Base-by-base conservation (phyloP, 257 asterid species). In the Solanum habrochaites region DNA sequence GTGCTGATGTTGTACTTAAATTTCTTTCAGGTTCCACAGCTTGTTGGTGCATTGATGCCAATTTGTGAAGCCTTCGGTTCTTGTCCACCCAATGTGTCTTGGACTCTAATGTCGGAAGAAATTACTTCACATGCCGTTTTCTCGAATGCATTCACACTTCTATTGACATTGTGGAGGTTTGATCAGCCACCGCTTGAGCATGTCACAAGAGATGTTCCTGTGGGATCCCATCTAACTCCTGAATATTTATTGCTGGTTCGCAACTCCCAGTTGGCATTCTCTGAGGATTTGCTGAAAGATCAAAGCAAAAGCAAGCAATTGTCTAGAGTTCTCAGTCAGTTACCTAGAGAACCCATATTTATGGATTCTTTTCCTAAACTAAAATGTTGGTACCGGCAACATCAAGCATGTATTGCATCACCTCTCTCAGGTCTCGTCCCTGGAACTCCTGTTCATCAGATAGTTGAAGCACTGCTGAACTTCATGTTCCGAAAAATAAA, bases 41-140 rank as follows among this genome's bases (percentile, higher is more conserved):
- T 97, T 92, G 99, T 94, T 27, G 99, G 97, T 89, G 95, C 97
- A 81, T 91, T 97, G 92, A 95, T 97, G 98, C 97, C 98, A 89
- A 94, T 97, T 87, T 97, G 99, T 91, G 99, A 97, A 93, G 94
- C 89, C 64, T 97, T 97, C 21, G 99, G 99, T 91, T 94, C 98
- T 43, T 95, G 94, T 92, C 93, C 98, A 88, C 98, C 96, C 87
- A 94, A 89, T 90, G 89, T 92, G 88, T 91, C 96, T 16, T 95
- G 98, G 98, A 93, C 91, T 85, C 95, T 96, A 56, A 77, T 88
- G 56, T 92, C 95, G 90, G 98, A 94, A 90, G 94, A 94, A 86
- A 88, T 97, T 78, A 89, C 97, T 82, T 89, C 98, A 58, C 98
- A 94, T 89, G 93, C 92, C 20, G 96, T 97, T 78, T 97, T 97